A percentile compares a stretch with the other conserved stretches of the same genome.
Evolutionary conservation across 345 rosid species (phyloP).

Genomic region (Cardiospermum halicacabum): DNA sequence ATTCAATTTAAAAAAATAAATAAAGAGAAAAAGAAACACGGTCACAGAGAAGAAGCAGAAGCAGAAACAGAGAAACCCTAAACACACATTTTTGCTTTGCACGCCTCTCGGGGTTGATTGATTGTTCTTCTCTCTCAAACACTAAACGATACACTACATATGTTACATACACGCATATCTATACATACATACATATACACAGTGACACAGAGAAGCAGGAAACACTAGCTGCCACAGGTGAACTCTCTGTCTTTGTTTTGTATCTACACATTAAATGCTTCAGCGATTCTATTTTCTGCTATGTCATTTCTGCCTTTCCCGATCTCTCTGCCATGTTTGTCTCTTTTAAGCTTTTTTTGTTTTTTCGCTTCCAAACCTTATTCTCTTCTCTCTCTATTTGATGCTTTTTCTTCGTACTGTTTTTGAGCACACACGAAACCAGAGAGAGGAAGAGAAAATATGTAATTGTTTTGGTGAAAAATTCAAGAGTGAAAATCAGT

Average conservation of each 20-base stretch:
- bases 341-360: conserved; percentile 7
- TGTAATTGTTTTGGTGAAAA: conserved; percentile 1
- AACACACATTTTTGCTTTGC: too few species aligned
- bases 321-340: conserved; percentile 36
- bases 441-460: too few species aligned
- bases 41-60: background rate
- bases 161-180: too few species aligned
- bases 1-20: background rate
- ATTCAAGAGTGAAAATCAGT: background rate
- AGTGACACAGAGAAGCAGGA: background rate
- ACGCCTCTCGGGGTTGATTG: conserved; percentile 21
- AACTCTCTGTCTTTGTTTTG: background rate
- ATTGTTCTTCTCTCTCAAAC: too few species aligned
- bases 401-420: conserved; percentile 7
- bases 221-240: background rate
- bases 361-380: background rate
- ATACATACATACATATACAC: too few species aligned
- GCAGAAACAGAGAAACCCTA: too few species aligned
- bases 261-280: conserved; percentile 13
- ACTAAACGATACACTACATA: background rate
- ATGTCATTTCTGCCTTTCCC: conserved; percentile 30
- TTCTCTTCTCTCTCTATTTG: conserved; percentile 15
- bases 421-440: background rate
- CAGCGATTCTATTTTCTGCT: conserved; percentile 25
- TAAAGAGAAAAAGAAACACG: background rate